These are phyloP conservation scores for Phytophthora ramorum DNA, from an alignment of 352 stramenopile species.

Conservation along the genomic window DNA sequence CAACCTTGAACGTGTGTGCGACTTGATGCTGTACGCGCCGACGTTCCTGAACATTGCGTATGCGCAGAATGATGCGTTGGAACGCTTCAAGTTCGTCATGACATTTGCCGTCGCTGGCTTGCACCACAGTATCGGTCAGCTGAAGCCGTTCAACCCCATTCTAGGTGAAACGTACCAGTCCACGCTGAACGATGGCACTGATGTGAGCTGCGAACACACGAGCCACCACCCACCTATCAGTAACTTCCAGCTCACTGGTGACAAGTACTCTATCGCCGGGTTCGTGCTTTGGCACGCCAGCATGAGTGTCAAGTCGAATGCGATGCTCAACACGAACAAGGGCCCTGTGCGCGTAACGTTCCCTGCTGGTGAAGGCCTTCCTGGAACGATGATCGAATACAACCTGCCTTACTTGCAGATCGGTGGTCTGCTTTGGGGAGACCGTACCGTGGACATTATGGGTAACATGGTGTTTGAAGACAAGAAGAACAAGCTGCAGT, in stretches of 20 bases:
- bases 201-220: slow-evolving; percentile 85
- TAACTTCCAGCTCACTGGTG: slow-evolving; percentile 81
- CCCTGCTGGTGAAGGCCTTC: slow-evolving; percentile 42
- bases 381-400: slow-evolving; percentile 71
- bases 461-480: slow-evolving; percentile 80
- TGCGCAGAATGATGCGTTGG: slow-evolving; percentile 64
- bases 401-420: slow-evolving; percentile 78
- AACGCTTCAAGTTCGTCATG: slow-evolving; percentile 87
- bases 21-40: slow-evolving; percentile 83
- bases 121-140: slow-evolving; percentile 81
- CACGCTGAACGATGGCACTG: slow-evolving; percentile 76
- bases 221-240: slow-evolving; percentile 88
- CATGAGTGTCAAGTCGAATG: slow-evolving; percentile 89
- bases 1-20: slow-evolving; percentile 80
- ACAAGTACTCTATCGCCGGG: slow-evolving; percentile 76
- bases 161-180: slow-evolving; percentile 84
- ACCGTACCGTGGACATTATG: slow-evolving; percentile 82
- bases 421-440: slow-evolving; percentile 80
- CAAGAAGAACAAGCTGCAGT: slow-evolving; percentile 71
- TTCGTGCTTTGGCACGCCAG: slow-evolving; percentile 79
- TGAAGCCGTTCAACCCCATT: slow-evolving; percentile 90
- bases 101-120: slow-evolving; percentile 78
- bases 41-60: slow-evolving; percentile 76
- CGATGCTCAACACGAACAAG: slow-evolving; percentile 80
- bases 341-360: slow-evolving; percentile 80